Percentiles rank a stretch among this genome's conserved stretches.
Conservation (phyloP, 139 green algal species). For the Zygnema circumcarinatum region DNA sequence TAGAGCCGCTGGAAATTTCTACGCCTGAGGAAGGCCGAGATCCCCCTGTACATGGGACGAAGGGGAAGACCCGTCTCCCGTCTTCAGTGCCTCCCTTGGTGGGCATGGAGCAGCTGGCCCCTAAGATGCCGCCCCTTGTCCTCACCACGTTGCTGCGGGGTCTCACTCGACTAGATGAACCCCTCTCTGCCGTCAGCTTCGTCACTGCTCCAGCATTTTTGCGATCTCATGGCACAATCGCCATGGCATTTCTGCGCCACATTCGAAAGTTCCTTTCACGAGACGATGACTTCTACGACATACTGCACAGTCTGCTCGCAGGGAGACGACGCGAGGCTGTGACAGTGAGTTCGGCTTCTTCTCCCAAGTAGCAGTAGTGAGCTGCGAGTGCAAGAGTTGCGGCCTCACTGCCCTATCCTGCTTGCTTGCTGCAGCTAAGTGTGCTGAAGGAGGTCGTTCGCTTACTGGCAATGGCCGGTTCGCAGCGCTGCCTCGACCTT, state of each 20-base stretch:
- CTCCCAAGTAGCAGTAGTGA: too few relatives aligned
- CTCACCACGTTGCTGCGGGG: background rate
- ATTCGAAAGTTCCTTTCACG: background rate
- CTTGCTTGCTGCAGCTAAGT: background rate
- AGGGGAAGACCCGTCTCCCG: background rate
- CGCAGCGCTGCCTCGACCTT: background rate
- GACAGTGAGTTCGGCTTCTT: background rate
- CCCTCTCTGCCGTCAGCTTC: background rate
- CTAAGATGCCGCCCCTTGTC: background rate
- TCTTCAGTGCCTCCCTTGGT: background rate
- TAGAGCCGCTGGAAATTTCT: background rate
- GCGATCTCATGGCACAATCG: background rate
- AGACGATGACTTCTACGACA: conserved; percentile 5
- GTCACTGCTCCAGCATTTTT: background rate
- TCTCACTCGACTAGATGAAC: conserved; percentile 1
- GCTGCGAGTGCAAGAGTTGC: too few relatives aligned
- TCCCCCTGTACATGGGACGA: background rate
- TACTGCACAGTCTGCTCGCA: background rate
- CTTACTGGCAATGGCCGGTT: background rate
- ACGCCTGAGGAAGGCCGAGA: background rate
- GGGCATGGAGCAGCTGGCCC: background rate
- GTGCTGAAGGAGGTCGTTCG: background rate
- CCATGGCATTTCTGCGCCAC: background rate
- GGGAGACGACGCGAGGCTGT: background rate
- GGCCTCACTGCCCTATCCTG: too few relatives aligned